Evolutionary conservation across 805 yeast genomes (phyloP).

Genomic region (Candida tallmaniae): DNA sequence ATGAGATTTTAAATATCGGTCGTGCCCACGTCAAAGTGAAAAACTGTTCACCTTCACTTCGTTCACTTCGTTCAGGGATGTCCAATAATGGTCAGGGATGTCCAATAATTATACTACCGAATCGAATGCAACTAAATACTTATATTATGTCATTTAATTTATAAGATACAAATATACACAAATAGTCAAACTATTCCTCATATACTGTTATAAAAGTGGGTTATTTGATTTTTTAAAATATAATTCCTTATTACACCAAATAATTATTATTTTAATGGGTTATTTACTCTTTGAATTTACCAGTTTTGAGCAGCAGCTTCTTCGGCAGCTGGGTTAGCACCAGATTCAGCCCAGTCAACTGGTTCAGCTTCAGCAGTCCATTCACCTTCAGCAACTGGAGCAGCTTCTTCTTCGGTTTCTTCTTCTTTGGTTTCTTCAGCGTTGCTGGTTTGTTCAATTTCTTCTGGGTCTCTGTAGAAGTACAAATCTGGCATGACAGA

Average conservation of each 20-base stretch:
- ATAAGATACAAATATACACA: constrained; percentile 16
- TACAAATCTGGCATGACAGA: constrained; percentile 99
- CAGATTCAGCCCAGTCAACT: constrained; percentile 63
- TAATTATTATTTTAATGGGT: neutral
- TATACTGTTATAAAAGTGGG: constrained; percentile 1
- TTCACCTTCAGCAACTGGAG: constrained; percentile 54
- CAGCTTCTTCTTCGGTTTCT: constrained; percentile 54
- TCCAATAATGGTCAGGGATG: too few species aligned
- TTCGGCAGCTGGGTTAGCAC: constrained; percentile 59
- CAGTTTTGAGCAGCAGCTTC: constrained; percentile 64
- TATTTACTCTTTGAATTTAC: constrained; percentile 20
- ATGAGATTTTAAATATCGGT: neutral
- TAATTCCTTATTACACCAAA: constrained; percentile 1
- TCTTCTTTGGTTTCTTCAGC: constrained; percentile 50
- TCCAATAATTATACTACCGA: too few species aligned
- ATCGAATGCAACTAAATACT: neutral
- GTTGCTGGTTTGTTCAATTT: constrained; percentile 77
- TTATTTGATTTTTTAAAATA: neutral
- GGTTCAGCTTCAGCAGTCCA: constrained; percentile 54
- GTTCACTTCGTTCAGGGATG: neutral
- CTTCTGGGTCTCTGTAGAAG: constrained; percentile 99
- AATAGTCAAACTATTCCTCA: constrained; percentile 1
- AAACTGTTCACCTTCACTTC: too few species aligned
- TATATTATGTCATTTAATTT: constrained; percentile 13
- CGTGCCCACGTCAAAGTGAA: neutral